Evolutionary conservation across 2,329 filamentous ascomycete species (phyloP), one percentile per base, ranked within the genome.

Genomic region (Uncinocarpus reesii): DNA sequence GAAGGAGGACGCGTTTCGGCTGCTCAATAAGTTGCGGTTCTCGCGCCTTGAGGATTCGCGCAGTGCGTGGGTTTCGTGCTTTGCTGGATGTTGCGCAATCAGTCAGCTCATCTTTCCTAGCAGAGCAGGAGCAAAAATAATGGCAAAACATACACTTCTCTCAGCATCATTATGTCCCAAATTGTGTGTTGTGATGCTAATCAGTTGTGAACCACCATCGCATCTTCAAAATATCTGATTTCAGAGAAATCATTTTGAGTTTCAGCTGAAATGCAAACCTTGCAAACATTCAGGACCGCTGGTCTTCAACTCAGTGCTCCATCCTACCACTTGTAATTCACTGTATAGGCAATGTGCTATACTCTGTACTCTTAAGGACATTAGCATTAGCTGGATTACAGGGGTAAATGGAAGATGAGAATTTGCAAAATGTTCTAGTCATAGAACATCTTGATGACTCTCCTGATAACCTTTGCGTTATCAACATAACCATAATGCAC

Each of bases 11-110:
- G 26, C 78, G 85, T 71, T 95, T 95, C 53, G 88, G 80, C 68
- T 93, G 92, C 71, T 98, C 92, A 67, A 84, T 72, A 57, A 80
- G 73, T 68, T 95, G 94, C 50, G 92, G 86, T 62, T 86, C 89
- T 62, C 86, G 85, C 70, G 93, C 90, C 66, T 94, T 92, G 63
- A 96, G 81, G 55, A 86, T 89, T 59, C 92, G 84, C 76, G 95
- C 95, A 50, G 88, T 92, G 74, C 92, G 88, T 58, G 90, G 88
- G 69, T 81, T 86, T 60, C 81, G 81, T 51, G 83, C 78, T 71
- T 82, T 82, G 55, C 78, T 81, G 44, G 13, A 38, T 15, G 4
- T 16, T 32, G 24, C 23, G 10, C 28, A 47, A 21, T 28, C 23
- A 13, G 4, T 4, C 15, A 21, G 16, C 16, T 21, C n/a, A n/a